Conservation (phyloP, 1,139 yeast species). For the Yamadazyma trypodendri region DNA sequence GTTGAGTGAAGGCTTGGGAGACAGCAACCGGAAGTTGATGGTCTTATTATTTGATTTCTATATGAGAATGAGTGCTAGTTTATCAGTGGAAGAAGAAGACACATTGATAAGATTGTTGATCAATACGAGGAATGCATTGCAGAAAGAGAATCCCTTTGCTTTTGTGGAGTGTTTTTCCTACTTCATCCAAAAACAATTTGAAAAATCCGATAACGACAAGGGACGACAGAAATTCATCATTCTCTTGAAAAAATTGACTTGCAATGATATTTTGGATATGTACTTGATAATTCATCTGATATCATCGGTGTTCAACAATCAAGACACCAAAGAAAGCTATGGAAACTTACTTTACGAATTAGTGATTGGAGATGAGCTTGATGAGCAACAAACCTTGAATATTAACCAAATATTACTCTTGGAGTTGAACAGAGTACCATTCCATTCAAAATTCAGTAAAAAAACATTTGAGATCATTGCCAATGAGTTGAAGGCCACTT, state of each 20-base stretch:
- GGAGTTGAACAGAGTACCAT: conserved; percentile 12
- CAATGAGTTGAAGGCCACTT: conserved; percentile 11
- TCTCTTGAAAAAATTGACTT: conserved; percentile 11
- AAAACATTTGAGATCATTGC: conserved; percentile 13
- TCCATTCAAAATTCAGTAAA: conserved; percentile 5
- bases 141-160: conserved; percentile 12
- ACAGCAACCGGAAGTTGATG: conserved; percentile 11
- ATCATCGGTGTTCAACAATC: conserved; percentile 9
- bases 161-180: conserved; percentile 15
- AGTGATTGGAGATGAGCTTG: conserved; percentile 14
- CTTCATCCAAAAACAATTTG: conserved; percentile 13
- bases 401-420: conserved; percentile 18
- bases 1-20: too few species aligned
- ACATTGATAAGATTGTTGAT: conserved; percentile 18
- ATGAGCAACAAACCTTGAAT: conserved; percentile 11
- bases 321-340: conserved; percentile 4
- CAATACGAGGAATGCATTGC: conserved; percentile 18
- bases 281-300: conserved; percentile 8
- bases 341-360: conserved; percentile 17
- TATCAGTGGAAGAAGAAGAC: conserved; percentile 10
- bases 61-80: conserved; percentile 8
- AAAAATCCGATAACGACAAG: conserved; percentile 6
- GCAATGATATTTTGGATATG: conserved; percentile 12
- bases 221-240: conserved; percentile 6
- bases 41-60: conserved; percentile 15